A percentile compares a stretch with the other conserved stretches of the same genome.
These are phyloP conservation scores for Boletus insuetus DNA, from an alignment of 768 basidiomycete species.

Conservation along the genomic window DNA sequence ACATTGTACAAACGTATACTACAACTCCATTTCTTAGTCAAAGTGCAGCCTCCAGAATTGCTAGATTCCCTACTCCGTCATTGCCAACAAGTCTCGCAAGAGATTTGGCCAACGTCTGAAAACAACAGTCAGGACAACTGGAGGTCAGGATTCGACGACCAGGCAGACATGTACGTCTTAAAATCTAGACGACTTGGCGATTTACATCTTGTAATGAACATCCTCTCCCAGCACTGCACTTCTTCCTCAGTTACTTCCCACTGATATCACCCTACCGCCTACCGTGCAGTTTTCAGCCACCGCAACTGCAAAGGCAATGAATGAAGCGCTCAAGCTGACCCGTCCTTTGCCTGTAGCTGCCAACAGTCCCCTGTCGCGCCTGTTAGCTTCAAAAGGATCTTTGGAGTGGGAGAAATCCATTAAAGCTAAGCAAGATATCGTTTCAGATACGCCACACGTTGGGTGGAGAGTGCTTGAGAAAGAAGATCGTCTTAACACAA, in stretches of 20 bases:
- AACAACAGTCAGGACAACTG: slow-evolving; percentile 33
- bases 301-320: slow-evolving; percentile 54
- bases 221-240: slow-evolving; percentile 37
- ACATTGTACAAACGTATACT: slow-evolving; percentile 11
- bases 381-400: slow-evolving; percentile 68
- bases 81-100: slow-evolving; percentile 49
- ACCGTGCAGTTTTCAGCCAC: slow-evolving; percentile 51
- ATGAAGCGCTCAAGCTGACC: slow-evolving; percentile 61
- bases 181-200: neutral
- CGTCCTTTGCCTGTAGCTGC: slow-evolving; percentile 53
- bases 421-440: slow-evolving; percentile 47
- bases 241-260: slow-evolving; percentile 46
- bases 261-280: slow-evolving; percentile 49
- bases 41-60: slow-evolving; percentile 63
- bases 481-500: slow-evolving; percentile 32
- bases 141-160: slow-evolving; percentile 44
- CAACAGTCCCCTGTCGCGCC: slow-evolving; percentile 66
- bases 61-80: slow-evolving; percentile 54
- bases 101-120: slow-evolving; percentile 47
- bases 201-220: slow-evolving; percentile 3
- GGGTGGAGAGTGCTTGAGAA: slow-evolving; percentile 75
- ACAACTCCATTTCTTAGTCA: slow-evolving; percentile 16
- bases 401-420: slow-evolving; percentile 73
- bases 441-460: slow-evolving; percentile 52
- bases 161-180: slow-evolving; percentile 57